phyloP scores from a whole-genome alignment of 129 eudicot genomes.

The Centrapalus pauciflorus region DNA sequence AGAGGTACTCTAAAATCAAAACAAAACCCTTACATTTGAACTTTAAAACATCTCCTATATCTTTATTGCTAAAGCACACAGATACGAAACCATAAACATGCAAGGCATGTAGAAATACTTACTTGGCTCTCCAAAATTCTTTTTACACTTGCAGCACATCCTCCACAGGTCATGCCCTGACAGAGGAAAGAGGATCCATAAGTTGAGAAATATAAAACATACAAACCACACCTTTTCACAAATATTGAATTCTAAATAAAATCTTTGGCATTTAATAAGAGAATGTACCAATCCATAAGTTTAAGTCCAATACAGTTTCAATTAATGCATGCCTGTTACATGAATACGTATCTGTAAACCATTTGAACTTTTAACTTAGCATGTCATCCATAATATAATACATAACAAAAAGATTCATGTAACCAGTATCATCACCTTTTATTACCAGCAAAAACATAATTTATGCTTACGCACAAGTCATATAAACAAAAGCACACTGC shows the following conservation, averaged over 20 bases:
- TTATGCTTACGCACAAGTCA: neutral
- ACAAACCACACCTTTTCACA: neutral
- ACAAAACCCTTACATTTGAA: neutral
- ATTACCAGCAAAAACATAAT: too few relatives aligned
- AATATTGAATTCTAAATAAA: neutral
- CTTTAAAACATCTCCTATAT: neutral
- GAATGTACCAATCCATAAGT: neutral
- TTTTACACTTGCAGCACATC: slow-evolving; percentile 96
- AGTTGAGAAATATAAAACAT: neutral
- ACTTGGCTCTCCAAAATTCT: slow-evolving; percentile 88
- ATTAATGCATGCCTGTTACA: neutral
- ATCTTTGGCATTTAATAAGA: neutral
- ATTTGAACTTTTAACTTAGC: neutral
- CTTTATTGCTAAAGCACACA: neutral
- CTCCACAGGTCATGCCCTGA: slow-evolving; percentile 98
- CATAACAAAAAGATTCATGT: neutral
- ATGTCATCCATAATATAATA: neutral
- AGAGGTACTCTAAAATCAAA: neutral
- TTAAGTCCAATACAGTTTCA: neutral
- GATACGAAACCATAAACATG: slow-evolving; percentile 2
- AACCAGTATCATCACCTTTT: neutral
- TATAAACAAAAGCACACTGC: too few relatives aligned
- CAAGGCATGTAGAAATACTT: slow-evolving; percentile 23
- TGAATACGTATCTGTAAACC: neutral
- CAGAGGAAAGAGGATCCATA: slow-evolving; percentile 3